A percentile compares a stretch with the other conserved stretches of the same genome.
Conservation (phyloP, 306 rosid species). For the Comarum palustre region DNA sequence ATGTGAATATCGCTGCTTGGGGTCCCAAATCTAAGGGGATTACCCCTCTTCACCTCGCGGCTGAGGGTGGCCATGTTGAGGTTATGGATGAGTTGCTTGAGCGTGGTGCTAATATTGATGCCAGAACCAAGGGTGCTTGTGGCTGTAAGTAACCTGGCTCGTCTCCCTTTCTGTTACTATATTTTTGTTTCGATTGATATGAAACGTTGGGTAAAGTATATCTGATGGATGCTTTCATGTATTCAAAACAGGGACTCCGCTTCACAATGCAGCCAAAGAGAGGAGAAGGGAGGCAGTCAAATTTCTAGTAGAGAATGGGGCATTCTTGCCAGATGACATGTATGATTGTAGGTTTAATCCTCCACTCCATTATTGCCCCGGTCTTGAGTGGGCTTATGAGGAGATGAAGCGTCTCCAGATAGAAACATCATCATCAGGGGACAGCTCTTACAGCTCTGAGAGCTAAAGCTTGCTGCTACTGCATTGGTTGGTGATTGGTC, state of each 20-base stretch:
- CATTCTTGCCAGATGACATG: conserved; percentile 84
- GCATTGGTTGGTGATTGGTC: conserved; percentile 4
- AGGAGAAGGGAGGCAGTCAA: conserved; percentile 83
- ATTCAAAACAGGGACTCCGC: conserved; percentile 79
- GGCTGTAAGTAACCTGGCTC: conserved; percentile 60
- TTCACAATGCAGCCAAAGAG: conserved; percentile 91
- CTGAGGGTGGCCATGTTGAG: conserved; percentile 88
- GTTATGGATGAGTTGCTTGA: conserved; percentile 95
- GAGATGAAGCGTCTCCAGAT: conserved; percentile 70
- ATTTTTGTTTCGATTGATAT: neutral
- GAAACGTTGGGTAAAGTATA: neutral
- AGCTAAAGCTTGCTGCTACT: conserved; percentile 27
- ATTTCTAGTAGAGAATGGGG: conserved; percentile 83
- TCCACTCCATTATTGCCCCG: conserved; percentile 87
- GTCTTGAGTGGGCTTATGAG: conserved; percentile 98
- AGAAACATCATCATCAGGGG: conserved; percentile 46
- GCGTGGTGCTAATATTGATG: conserved; percentile 94
- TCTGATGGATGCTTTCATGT: neutral
- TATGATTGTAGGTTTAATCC: conserved; percentile 87
- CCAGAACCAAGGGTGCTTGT: conserved; percentile 89
- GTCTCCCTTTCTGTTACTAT: neutral
- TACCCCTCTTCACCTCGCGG: conserved; percentile 97
- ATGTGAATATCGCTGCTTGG: conserved; percentile 79
- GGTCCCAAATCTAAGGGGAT: conserved; percentile 89
- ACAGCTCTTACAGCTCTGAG: conserved; percentile 72